Base-by-base conservation (phyloP, 1,284 basidiomycete species). In the Chalciporus sp. region DNA sequence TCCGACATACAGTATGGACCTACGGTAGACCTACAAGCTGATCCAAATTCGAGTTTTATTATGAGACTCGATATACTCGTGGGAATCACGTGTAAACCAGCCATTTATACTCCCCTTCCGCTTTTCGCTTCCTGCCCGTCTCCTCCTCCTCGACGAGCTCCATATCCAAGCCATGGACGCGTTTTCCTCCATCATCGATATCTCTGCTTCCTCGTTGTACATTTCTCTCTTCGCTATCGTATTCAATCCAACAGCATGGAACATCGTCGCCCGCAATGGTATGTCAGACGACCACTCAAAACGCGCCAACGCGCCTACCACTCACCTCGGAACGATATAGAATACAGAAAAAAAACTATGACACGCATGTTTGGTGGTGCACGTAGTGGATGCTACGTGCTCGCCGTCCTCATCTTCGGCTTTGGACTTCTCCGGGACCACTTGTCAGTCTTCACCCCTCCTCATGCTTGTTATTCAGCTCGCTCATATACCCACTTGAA, bases 171-270 rank as follows among this genome's bases (percentile, higher is more conserved):
- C 11, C 16, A 64, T 70, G 68, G 52, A 58, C 54, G 44, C 52
- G 43, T 51, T 66, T 46, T 62, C 52, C 29, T 58, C 53, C 43
- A 23, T 68, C 41, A 58, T 93, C 11, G 86, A 95, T 73, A 70
- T 80, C 23, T 80, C 77, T 35, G 81, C 92, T 64, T 67, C 74
- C 2, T 90, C 90, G 26, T 70, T 97, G 35, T 82, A 79, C 67
- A 59, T 90, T 23, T 85, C 85, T 1, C 60, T 90, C 16, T 74
- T 80, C 1, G 72, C 86, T 53, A 89, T 94, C 47, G 68, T 83
- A 14, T 96, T 97, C 78, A 98, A 98, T 68, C 95, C 95, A 0
- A 84, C 86, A 2, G 95, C 92, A 62, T 98, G 95, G 96, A 98
- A 98, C 74, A 86, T 95, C 57, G 86, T 95, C 33, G 95, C 95